A percentile compares a stretch with the other conserved stretches of the same genome.
These are phyloP conservation scores for Tylopilus orsonianus DNA, from an alignment of 1,284 basidiomycete species.

Conservation along the genomic window DNA sequence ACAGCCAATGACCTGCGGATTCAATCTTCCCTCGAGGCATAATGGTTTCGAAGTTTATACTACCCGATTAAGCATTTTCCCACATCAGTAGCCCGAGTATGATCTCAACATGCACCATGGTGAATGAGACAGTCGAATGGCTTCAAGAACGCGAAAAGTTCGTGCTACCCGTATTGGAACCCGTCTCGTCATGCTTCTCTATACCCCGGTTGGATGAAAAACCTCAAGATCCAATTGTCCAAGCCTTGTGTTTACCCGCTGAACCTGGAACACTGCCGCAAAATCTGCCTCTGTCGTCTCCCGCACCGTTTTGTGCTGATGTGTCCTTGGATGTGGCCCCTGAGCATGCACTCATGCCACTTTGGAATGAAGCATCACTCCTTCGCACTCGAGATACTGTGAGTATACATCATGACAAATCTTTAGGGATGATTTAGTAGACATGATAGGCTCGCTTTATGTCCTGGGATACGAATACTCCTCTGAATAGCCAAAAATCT, in stretches of 20 bases:
- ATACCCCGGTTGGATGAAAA: slow-evolving; percentile 59
- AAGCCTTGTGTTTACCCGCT: slow-evolving; percentile 42
- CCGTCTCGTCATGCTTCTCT: slow-evolving; percentile 49
- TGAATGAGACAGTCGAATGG: slow-evolving; percentile 12
- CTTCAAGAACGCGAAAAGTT: slow-evolving; percentile 20
- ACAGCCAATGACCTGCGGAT: too few relatives aligned
- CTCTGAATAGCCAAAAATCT: slow-evolving; percentile 39
- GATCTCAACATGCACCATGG: slow-evolving; percentile 6
- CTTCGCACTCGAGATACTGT: slow-evolving; percentile 11
- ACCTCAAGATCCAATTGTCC: slow-evolving; percentile 77
- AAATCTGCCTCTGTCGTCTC: neutral
- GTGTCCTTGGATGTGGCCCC: neutral
- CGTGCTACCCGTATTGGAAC: slow-evolving; percentile 32
- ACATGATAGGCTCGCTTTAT: slow-evolving; percentile 42
- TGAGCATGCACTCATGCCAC: neutral
- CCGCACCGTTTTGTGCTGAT: neutral
- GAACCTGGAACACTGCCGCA: neutral
- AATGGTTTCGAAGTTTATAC: too few relatives aligned
- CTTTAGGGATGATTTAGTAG: slow-evolving; percentile 4
- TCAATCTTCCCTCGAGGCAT: too few relatives aligned
- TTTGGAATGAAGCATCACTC: slow-evolving; percentile 31
- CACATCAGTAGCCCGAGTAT: too few relatives aligned
- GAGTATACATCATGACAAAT: slow-evolving; percentile 7
- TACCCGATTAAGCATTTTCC: too few relatives aligned
- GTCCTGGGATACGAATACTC: slow-evolving; percentile 61